phyloP scores from a whole-genome alignment of 441 rosid species.

The Raphanus hybrid region DNA sequence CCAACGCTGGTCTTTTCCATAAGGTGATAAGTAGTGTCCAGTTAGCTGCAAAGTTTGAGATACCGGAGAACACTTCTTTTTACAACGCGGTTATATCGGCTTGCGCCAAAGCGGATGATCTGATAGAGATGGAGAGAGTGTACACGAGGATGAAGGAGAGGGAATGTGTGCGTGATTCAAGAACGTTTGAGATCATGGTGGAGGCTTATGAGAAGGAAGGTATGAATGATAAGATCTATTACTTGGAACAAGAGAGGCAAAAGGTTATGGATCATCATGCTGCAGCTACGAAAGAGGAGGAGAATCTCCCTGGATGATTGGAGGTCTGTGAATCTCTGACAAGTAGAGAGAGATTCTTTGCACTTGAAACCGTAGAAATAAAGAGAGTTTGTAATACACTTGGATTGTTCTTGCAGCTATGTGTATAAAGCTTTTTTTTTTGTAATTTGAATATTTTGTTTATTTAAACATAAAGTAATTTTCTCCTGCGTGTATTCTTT shows the following conservation, averaged over 20 bases:
- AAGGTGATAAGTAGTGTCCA: conserved; percentile 75
- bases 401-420: conserved; percentile 38
- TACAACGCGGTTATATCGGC: conserved; percentile 78
- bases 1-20: conserved; percentile 83
- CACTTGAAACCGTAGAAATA: not conserved
- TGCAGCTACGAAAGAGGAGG: conserved; percentile 31
- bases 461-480: no score
- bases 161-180: conserved; percentile 59
- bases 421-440: conserved; percentile 34
- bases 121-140: conserved; percentile 94
- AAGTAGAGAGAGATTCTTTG: not conserved
- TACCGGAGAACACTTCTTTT: conserved; percentile 72
- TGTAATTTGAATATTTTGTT: not conserved
- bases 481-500: not conserved
- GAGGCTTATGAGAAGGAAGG: conserved; percentile 78
- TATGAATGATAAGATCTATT: conserved; percentile 81
- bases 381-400: conserved; percentile 32
- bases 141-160: conserved; percentile 77
- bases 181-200: conserved; percentile 69
- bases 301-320: conserved; percentile 36
- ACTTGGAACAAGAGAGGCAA: conserved; percentile 71
- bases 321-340: no score
- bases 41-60: conserved; percentile 77
- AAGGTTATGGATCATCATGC: conserved; percentile 38
- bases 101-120: conserved; percentile 79